Percentiles rank a stretch among this genome's conserved stretches.
These are phyloP conservation scores for Pseudogymnoascus destructans DNA, from an alignment of 2,329 filamentous ascomycete species.

Conservation along the genomic window DNA sequence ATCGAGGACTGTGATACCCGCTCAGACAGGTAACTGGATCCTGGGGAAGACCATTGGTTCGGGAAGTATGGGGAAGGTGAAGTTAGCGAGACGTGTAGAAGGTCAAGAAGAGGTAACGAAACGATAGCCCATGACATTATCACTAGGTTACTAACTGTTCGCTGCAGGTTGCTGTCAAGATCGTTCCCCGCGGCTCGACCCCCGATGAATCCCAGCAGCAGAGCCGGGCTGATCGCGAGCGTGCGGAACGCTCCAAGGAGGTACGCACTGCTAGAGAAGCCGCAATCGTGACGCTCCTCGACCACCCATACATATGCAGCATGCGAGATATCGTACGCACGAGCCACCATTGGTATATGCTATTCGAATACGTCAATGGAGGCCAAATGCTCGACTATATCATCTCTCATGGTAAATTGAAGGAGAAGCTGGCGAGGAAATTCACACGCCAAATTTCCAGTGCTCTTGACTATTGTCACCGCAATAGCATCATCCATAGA, in stretches of 20 bases:
- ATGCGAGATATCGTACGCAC: slow-evolving; percentile 92
- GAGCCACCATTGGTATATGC: slow-evolving; percentile 99
- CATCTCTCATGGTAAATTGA: slow-evolving; percentile 91
- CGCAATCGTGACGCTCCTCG: slow-evolving; percentile 86
- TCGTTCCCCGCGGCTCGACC: slow-evolving; percentile 79
- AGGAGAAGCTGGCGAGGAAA: slow-evolving; percentile 96
- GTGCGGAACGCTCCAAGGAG: slow-evolving; percentile 92
- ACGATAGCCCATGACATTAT: not conserved
- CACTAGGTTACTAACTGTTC: slow-evolving; percentile 15
- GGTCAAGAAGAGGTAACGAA: slow-evolving; percentile 68
- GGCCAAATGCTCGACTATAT: slow-evolving; percentile 99
- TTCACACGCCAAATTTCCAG: slow-evolving; percentile 96
- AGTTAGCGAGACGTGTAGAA: slow-evolving; percentile 81
- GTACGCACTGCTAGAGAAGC: slow-evolving; percentile 89
- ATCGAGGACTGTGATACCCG: slow-evolving; percentile 71
- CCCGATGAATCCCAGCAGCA: slow-evolving; percentile 65
- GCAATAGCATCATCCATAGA: slow-evolving; percentile 94
- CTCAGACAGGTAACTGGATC: slow-evolving; percentile 83
- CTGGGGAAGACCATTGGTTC: slow-evolving; percentile 94
- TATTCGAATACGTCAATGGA: slow-evolving; percentile 97
- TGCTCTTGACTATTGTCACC: slow-evolving; percentile 91
- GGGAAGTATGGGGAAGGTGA: slow-evolving; percentile 98
- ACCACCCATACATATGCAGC: slow-evolving; percentile 90
- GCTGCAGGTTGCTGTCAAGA: slow-evolving; percentile 81
- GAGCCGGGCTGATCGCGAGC: slow-evolving; percentile 60